A percentile compares a stretch with the other conserved stretches of the same genome.
phyloP scores from a whole-genome alignment of 1,284 basidiomycete species.

The Cerrena zonata region DNA sequence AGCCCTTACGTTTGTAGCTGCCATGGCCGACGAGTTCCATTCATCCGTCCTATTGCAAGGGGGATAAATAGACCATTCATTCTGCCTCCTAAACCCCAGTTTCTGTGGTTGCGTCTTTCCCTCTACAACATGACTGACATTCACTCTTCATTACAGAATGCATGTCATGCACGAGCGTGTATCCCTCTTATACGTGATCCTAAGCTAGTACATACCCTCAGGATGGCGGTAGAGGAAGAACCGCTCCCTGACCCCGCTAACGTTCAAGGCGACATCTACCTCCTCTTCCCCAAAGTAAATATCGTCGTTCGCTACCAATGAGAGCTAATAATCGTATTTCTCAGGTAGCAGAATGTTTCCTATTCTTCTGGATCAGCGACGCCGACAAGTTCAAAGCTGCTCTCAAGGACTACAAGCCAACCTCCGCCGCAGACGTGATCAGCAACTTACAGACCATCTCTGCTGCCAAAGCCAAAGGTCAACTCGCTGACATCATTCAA shows the following conservation, averaged over 20 bases:
- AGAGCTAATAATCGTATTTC: background rate
- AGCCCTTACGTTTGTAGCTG: too few relatives aligned
- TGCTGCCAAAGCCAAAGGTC: background rate
- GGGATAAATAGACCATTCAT: too few relatives aligned
- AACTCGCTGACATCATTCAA: constrained; percentile 2
- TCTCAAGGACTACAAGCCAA: constrained; percentile 11
- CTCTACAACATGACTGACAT: too few relatives aligned
- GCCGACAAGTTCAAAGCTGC: constrained; percentile 7
- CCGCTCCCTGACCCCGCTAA: background rate
- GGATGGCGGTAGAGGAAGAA: background rate
- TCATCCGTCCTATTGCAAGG: too few relatives aligned
- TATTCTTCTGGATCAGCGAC: constrained; percentile 15
- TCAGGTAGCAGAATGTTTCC: constrained; percentile 12
- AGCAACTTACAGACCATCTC: background rate
- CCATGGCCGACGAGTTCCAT: too few relatives aligned
- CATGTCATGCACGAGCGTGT: too few relatives aligned
- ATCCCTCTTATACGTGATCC: too few relatives aligned
- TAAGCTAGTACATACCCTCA: too few relatives aligned
- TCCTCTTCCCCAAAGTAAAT: background rate
- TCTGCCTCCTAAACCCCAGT: too few relatives aligned
- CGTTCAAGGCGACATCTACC: background rate
- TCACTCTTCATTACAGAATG: too few relatives aligned
- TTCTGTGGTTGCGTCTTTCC: too few relatives aligned
- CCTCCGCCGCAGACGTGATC: constrained; percentile 4
- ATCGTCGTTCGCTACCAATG: background rate